A percentile compares a stretch with the other conserved stretches of the same genome.
Conservation (phyloP, 2,329 filamentous ascomycete species). For the Claviceps sp. region DNA sequence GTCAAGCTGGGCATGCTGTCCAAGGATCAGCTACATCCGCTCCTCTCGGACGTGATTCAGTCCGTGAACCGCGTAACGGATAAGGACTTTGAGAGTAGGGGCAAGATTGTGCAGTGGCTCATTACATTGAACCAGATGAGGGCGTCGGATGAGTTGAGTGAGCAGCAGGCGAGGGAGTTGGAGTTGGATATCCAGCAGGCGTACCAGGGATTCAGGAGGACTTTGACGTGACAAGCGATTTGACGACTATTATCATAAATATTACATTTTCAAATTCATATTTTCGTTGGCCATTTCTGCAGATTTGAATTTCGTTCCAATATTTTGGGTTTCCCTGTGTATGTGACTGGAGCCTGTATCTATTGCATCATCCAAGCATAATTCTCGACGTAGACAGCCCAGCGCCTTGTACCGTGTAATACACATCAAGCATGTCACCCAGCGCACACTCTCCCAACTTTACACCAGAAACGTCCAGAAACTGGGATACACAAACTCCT, state of each 20-base stretch:
- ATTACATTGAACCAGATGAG: slow-evolving; percentile 97
- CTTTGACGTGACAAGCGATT: slow-evolving; percentile 40
- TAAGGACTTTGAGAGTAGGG: slow-evolving; percentile 84
- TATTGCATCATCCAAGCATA: background rate
- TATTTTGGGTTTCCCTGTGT: background rate
- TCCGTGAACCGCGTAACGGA: slow-evolving; percentile 96
- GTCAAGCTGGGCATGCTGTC: slow-evolving; percentile 83
- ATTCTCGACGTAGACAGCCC: background rate
- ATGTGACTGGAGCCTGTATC: background rate
- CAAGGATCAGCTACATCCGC: slow-evolving; percentile 90
- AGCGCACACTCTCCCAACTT: background rate
- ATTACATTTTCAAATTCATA: background rate
- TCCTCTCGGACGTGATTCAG: slow-evolving; percentile 91
- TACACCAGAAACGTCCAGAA: slow-evolving; percentile 95
- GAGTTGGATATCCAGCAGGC: slow-evolving; percentile 89
- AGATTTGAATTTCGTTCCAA: background rate
- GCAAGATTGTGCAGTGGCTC: slow-evolving; percentile 97
- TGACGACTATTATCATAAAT: background rate
- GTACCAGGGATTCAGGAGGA: slow-evolving; percentile 85
- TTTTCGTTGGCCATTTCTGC: background rate
- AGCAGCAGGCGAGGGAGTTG: slow-evolving; percentile 77
- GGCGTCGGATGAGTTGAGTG: slow-evolving; percentile 77
- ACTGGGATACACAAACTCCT: slow-evolving; percentile 96
- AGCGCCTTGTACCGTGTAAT: background rate
- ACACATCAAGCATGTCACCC: background rate